Evolutionary conservation across 345 rosid genomes (phyloP), one percentile per base, ranked within the genome.

Genomic region (Kandelia obovata): DNA sequence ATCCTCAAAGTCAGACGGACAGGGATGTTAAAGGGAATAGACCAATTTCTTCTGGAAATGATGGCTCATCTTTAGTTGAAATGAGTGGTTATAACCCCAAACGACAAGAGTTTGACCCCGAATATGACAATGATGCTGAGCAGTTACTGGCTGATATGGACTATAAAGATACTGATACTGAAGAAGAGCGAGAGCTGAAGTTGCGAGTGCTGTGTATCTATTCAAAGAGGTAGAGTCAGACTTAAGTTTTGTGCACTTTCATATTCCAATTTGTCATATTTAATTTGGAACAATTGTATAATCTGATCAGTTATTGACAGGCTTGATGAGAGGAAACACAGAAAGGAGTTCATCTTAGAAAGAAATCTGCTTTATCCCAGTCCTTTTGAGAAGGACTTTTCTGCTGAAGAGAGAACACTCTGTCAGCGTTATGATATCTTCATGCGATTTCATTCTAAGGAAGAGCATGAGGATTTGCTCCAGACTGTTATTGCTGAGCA

Each of bases 61-160:
- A 87, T 7, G 89, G 87, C 46, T 83, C 85, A 19, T 74, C 98
- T 66, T 81, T 92, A 79, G 72, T 90, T 75, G 98, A 89, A 68
- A 26, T 73, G 71, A 89, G 99, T 37, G 91, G 90, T 75, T 92
- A 85, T 80, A 95, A 90, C 77, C 71, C 85, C 39, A 95, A 90
- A 79, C 84, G 97, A 78, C 84, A 82, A 69, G 98, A 95, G 65
- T 95, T 92, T 72, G 98, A 95, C 74, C 85, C 96, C 19, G 99
- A 92, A 73, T 95, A 90, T 39, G 99, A 95, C 70, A 92, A 95
- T 66, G 99, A 92, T 73, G 96, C 98, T 23, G 99, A 95, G 86
- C 92, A 90, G 69, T 79, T 90, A 75, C 86, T 90, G 67, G 96
- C 99, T 63, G 99, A 95, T 77, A 95, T 95, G 99, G 99, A 95